A percentile compares a stretch with the other conserved stretches of the same genome.
Evolutionary conservation across 441 rosid genomes (phyloP).

Genomic region (Erodium chrysanthum): DNA sequence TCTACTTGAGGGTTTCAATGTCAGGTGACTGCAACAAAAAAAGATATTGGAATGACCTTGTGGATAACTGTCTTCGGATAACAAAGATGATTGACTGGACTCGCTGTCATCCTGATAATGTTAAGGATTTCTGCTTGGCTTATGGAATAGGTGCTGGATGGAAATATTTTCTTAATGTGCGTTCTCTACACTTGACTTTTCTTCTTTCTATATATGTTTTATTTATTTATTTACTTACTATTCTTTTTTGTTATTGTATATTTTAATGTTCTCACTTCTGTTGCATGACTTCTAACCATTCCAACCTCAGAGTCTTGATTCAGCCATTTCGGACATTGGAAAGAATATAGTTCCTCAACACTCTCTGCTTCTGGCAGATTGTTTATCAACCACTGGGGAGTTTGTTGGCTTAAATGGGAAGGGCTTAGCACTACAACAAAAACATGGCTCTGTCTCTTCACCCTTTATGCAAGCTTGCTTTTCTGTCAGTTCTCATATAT

Average conservation of each 20-base stretch:
- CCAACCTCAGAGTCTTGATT: slow-evolving; percentile 51
- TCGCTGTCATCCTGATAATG: slow-evolving; percentile 85
- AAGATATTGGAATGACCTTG: slow-evolving; percentile 53
- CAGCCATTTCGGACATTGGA: slow-evolving; percentile 77
- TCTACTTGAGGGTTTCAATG: slow-evolving; percentile 64
- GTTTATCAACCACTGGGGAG: slow-evolving; percentile 74
- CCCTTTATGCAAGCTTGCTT: slow-evolving; percentile 92
- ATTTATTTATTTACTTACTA: neutral
- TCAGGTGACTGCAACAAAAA: slow-evolving; percentile 34
- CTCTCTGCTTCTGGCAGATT: slow-evolving; percentile 56
- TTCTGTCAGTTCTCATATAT: slow-evolving; percentile 44
- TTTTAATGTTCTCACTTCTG: neutral
- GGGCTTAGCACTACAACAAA: slow-evolving; percentile 65
- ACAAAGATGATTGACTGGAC: slow-evolving; percentile 82
- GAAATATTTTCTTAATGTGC: slow-evolving; percentile 62
- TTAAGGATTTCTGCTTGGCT: slow-evolving; percentile 56
- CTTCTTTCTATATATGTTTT: neutral
- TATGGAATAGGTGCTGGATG: slow-evolving; percentile 76
- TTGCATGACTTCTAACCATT: neutral
- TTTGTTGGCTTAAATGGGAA: slow-evolving; percentile 73
- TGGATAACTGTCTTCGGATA: slow-evolving; percentile 55
- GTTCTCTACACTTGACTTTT: slow-evolving; percentile 23
- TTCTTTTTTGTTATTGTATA: neutral
- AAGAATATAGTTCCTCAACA: slow-evolving; percentile 66
- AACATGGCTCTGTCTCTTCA: slow-evolving; percentile 46